Percentiles rank a stretch among this genome's conserved stretches.
These are phyloP conservation scores for Ascochyta fabae DNA, from an alignment of 2,329 filamentous ascomycete genomes.

Conservation along the genomic window DNA sequence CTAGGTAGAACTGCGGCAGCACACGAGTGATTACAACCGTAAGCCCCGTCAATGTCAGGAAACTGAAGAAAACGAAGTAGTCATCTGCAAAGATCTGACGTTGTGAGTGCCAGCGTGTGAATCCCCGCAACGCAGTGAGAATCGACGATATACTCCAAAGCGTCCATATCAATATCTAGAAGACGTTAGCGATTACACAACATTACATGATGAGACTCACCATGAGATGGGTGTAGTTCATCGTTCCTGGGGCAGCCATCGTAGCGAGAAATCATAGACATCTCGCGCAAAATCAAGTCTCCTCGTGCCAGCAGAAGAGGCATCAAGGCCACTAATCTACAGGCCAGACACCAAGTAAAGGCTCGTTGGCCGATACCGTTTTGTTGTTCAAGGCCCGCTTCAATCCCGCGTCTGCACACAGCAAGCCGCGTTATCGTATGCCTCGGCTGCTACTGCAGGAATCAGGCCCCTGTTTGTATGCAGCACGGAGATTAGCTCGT, in stretches of 20 bases:
- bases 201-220: background rate
- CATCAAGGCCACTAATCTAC: no score
- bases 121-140: background rate
- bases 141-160: background rate
- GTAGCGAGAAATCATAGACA: background rate
- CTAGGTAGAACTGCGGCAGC: slow-evolving; percentile 11
- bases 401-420: background rate
- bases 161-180: background rate
- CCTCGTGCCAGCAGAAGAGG: background rate
- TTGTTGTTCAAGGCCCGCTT: background rate
- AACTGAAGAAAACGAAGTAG: slow-evolving; percentile 3
- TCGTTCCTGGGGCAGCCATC: background rate
- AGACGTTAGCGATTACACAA: background rate
- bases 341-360: no score
- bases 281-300: background rate
- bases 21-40: slow-evolving; percentile 1
- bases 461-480: background rate
- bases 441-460: no score
- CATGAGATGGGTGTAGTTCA: background rate
- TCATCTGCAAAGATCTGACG: background rate
- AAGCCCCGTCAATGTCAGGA: background rate
- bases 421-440: background rate
- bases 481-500: background rate
- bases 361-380: background rate
- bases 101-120: slow-evolving; percentile 1